phyloP scores from a whole-genome alignment of 805 yeast genomes.

The Metschnikowia amazonensis region DNA sequence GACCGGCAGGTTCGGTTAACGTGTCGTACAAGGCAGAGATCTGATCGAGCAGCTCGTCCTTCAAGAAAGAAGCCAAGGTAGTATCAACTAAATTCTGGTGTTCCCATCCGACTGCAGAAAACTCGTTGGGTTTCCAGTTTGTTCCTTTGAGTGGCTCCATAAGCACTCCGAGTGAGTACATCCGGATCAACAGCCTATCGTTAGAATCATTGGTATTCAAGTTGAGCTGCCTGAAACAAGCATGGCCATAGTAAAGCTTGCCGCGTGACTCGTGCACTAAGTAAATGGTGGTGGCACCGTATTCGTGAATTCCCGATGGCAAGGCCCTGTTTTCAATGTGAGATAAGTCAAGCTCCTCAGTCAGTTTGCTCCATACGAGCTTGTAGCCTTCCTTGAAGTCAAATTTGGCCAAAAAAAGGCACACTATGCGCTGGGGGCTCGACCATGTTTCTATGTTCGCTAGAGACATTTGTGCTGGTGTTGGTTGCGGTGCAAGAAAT shows the following conservation, averaged over 20 bases:
- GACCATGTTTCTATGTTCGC: constrained; percentile 1
- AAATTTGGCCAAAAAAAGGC: constrained; percentile 35
- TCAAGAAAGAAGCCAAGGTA: constrained; percentile 24
- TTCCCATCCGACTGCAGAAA: constrained; percentile 42
- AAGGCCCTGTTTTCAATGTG: constrained; percentile 39
- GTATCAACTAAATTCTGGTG: constrained; percentile 33
- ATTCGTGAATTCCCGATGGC: constrained; percentile 42
- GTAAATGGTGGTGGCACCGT: constrained; percentile 26
- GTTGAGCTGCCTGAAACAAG: constrained; percentile 29
- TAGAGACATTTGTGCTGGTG: not conserved
- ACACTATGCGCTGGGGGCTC: constrained; percentile 26
- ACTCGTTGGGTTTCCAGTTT: constrained; percentile 40
- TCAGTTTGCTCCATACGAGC: constrained; percentile 33
- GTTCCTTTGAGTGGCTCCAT: constrained; percentile 38
- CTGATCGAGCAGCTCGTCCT: constrained; percentile 16
- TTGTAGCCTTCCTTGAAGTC: constrained; percentile 35
- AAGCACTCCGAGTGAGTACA: constrained; percentile 64
- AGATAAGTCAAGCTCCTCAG: constrained; percentile 14
- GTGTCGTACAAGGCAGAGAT: constrained; percentile 19
- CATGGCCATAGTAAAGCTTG: constrained; percentile 32
- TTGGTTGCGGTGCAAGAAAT: not conserved
- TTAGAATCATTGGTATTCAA: constrained; percentile 10
- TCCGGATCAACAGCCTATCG: constrained; percentile 40
- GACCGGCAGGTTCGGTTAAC: constrained; percentile 20
- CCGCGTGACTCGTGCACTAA: constrained; percentile 26